Conservation (phyloP, 352 stramenopile species). For the Pythium phragmiticola region DNA sequence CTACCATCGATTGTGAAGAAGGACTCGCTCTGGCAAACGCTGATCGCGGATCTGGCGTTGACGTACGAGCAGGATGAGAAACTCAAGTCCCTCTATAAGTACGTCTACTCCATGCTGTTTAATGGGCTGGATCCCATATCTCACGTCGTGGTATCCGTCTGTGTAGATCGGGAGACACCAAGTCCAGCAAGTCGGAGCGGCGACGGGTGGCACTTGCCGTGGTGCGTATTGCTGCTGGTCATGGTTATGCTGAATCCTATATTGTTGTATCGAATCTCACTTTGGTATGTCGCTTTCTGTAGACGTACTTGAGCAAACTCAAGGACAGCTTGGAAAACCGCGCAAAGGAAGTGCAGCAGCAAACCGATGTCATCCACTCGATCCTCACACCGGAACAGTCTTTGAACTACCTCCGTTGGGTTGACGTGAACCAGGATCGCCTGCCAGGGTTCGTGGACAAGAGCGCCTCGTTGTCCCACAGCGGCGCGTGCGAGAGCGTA, state of each 20-base stretch:
- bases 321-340: conserved; percentile 81
- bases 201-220: conserved; percentile 79
- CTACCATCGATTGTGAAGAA: conserved; percentile 68
- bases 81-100: conserved; percentile 87
- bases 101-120: conserved; percentile 12
- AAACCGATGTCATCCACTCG: conserved; percentile 80
- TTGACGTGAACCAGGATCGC: conserved; percentile 75
- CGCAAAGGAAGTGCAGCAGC: conserved; percentile 73
- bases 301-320: conserved; percentile 90
- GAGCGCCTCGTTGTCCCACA: conserved; percentile 51
- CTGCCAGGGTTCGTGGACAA: conserved; percentile 66
- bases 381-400: conserved; percentile 86
- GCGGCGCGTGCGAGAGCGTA: conserved; percentile 56
- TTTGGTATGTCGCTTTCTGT: neutral
- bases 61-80: conserved; percentile 91
- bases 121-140: neutral
- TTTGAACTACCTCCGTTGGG: conserved; percentile 80
- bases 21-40: conserved; percentile 77
- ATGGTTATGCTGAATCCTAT: neutral
- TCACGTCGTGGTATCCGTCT: neutral
- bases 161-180: conserved; percentile 65
- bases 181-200: conserved; percentile 81
- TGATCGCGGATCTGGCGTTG: conserved; percentile 74
- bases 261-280: neutral
- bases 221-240: conserved; percentile 38